phyloP scores from a whole-genome alignment of 805 yeast species.

The Starmerella gropengiesseri region DNA sequence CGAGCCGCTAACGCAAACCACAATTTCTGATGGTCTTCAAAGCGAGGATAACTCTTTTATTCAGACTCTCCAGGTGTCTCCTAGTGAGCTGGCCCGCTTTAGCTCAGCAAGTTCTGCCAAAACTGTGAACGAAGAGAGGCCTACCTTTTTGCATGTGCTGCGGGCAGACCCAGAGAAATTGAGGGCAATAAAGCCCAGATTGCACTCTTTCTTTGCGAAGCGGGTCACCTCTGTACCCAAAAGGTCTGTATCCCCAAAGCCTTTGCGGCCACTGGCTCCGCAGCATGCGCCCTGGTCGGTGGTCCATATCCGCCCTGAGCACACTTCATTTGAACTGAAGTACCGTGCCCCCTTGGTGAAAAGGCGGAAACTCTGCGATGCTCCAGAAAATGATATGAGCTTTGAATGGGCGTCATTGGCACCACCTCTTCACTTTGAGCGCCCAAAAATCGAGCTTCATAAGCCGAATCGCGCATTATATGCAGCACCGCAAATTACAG shows the following conservation, averaged over 20 bases:
- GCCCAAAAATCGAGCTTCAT: no score
- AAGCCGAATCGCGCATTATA: background rate
- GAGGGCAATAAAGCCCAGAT: slow-evolving; percentile 10
- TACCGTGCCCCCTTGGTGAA: background rate
- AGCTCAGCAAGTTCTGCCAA: no score
- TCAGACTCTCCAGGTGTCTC: no score
- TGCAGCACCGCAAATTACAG: background rate
- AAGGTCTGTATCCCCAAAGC: background rate
- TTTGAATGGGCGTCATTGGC: background rate
- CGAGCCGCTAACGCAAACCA: no score
- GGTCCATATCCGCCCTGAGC: slow-evolving; percentile 9
- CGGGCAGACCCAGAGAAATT: slow-evolving; percentile 6
- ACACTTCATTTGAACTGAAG: background rate
- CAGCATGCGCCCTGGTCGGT: slow-evolving; percentile 5
- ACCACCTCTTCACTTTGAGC: background rate
- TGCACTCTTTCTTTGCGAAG: slow-evolving; percentile 21
- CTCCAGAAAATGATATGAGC: background rate
- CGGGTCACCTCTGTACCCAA: slow-evolving; percentile 1
- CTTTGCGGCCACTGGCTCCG: background rate
- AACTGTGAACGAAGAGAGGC: no score
- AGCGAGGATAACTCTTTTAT: no score
- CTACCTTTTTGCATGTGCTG: slow-evolving; percentile 8
- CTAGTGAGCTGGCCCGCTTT: no score
- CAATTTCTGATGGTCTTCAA: no score
- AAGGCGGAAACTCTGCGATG: background rate